Evolutionary conservation across 2,329 filamentous ascomycete species (phyloP), one percentile per base, ranked within the genome.

Genomic region (Hymenoscyphus scutula): DNA sequence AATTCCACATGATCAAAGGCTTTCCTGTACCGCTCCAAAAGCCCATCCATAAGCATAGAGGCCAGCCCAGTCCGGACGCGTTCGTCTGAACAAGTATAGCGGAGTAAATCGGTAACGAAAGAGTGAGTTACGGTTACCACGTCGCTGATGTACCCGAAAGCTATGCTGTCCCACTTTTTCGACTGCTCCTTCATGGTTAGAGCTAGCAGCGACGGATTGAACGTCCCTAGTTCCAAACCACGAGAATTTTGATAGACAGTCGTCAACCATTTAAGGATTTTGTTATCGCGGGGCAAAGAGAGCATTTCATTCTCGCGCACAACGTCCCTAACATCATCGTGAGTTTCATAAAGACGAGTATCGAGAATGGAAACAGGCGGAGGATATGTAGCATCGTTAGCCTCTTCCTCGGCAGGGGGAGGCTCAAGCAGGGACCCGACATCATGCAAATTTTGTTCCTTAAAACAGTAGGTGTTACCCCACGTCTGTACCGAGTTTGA

Each of bases 141-240:
- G 32, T 58, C 56, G 11, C 13, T n/a, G 17, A 55, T 8, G 34
- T 32, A 13, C 41, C 23, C n/a, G 58, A 30, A 2, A 54, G 41
- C n/a, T n/a, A n/a, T n/a, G 25, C 25, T 27, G 15, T 41, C 29
- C 58, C 58, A 60, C 30, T 55, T 23, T 6, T 45, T 25, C 8
- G 58, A 60, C 15, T 38, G 27, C 32, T 45, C 34, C 23, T 41
- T 55, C 48, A 60, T 55, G 15, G 51, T 55, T 15, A 25, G 4
- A 5, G 48, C 30, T 6, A 60, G 34, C 19, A 60, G 29, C 5
- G 51, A 7, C 15, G 58, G 51, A 41, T 60, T 34, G 29, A 60
- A 60, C 7, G 41, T 45, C 7, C 41, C 41, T 8, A 45, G 41
- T 7, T 45, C 41, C 8, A 45, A 45, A 19, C 41, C 41, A 5